Conservation (phyloP, 768 basidiomycete genomes). For the Leccinum subtestaceum region DNA sequence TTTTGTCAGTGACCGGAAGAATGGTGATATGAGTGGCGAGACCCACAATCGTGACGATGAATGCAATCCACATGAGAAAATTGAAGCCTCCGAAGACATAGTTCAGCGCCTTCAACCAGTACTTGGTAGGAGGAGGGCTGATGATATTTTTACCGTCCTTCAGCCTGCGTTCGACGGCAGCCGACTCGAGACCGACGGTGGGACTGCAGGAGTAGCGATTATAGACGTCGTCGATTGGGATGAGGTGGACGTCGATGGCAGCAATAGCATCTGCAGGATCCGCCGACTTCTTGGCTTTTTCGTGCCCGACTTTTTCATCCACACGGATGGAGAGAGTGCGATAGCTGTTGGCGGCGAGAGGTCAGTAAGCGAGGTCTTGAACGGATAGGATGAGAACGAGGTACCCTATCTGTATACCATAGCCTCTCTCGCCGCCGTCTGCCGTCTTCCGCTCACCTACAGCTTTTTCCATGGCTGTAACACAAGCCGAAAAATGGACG, state of each 20-base stretch:
- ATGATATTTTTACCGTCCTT: slow-evolving; percentile 47
- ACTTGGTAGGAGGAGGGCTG: slow-evolving; percentile 45
- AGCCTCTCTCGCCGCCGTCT: slow-evolving; percentile 15
- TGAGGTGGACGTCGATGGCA: slow-evolving; percentile 48
- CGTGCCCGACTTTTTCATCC: slow-evolving; percentile 27
- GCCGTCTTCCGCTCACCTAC: slow-evolving; percentile 5
- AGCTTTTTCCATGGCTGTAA: slow-evolving; percentile 21
- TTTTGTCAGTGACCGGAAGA: slow-evolving; percentile 9
- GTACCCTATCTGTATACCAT: slow-evolving; percentile 35
- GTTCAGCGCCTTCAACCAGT: slow-evolving; percentile 47
- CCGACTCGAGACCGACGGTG: slow-evolving; percentile 45
- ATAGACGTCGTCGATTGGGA: slow-evolving; percentile 41
- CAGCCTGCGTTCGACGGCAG: slow-evolving; percentile 40
- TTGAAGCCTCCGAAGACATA: slow-evolving; percentile 61
- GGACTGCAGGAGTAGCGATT: slow-evolving; percentile 43
- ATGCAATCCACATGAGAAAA: slow-evolving; percentile 53
- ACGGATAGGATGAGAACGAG: not conserved
- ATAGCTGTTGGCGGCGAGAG: slow-evolving; percentile 24
- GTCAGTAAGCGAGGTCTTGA: not conserved
- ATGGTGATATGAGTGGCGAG: not conserved
- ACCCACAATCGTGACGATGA: slow-evolving; percentile 45
- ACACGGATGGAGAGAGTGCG: slow-evolving; percentile 48
- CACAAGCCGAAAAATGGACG: not conserved
- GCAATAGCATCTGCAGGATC: slow-evolving; percentile 41
- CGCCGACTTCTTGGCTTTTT: slow-evolving; percentile 15